These are phyloP conservation scores for Anethum foeniculum DNA, from an alignment of 140 eudicot species.

Conservation along the genomic window DNA sequence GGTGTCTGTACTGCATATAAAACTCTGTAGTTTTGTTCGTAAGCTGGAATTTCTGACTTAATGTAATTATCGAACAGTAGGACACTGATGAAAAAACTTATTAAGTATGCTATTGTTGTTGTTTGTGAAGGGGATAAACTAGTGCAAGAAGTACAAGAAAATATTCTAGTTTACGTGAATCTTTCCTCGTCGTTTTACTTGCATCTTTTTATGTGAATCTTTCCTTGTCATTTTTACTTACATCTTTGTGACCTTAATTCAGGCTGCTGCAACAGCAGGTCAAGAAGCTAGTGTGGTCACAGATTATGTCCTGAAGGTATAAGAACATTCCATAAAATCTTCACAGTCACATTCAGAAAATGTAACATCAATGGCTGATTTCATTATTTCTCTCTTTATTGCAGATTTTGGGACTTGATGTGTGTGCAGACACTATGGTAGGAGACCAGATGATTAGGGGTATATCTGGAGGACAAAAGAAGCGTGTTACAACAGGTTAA, in stretches of 20 bases:
- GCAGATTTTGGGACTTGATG: conserved; percentile 61
- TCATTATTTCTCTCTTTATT: neutral
- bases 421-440: conserved; percentile 68
- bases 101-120: neutral
- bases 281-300: conserved; percentile 70
- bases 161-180: neutral
- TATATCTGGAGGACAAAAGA: conserved; percentile 76
- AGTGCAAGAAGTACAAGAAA: neutral
- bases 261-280: conserved; percentile 72
- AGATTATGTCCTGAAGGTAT: conserved; percentile 69
- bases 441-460: conserved; percentile 76
- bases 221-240: neutral
- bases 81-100: neutral
- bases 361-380: conserved; percentile 1
- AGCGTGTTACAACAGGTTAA: conserved; percentile 59
- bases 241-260: neutral
- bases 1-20: neutral
- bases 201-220: neutral
- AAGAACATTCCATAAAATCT: neutral
- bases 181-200: neutral
- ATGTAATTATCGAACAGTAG: neutral
- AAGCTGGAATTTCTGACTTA: neutral
- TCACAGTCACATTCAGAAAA: neutral
- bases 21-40: neutral
- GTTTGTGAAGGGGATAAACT: neutral